Percentiles rank a stretch among this genome's conserved stretches.
These are phyloP conservation scores for Claviceps pusilla DNA, from an alignment of 2,329 filamentous ascomycete genomes.

Conservation along the genomic window DNA sequence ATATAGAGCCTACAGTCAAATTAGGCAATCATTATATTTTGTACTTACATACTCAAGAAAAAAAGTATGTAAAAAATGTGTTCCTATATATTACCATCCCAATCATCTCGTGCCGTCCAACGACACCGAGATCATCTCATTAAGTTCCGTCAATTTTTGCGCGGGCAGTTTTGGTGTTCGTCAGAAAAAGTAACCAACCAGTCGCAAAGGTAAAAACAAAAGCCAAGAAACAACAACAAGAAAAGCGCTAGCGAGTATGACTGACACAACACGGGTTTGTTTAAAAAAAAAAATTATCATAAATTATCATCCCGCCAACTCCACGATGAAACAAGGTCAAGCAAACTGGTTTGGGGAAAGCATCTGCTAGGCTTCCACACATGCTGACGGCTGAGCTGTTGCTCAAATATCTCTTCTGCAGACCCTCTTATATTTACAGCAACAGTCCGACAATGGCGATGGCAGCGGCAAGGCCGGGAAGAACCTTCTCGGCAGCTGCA, in stretches of 20 bases:
- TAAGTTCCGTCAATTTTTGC: not conserved
- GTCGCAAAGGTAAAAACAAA: not conserved
- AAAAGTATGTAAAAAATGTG: not conserved
- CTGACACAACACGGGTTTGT: not conserved
- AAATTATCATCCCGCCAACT: not conserved
- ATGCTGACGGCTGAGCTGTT: not conserved
- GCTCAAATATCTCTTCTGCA: not conserved
- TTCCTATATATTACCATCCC: constrained; percentile 1
- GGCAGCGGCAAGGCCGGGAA: constrained; percentile 5
- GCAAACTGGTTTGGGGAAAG: not conserved
- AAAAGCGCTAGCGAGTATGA: not conserved
- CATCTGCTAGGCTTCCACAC: too few species aligned
- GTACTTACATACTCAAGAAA: not conserved
- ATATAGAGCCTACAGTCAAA: too few species aligned
- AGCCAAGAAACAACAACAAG: not conserved
- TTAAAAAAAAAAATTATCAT: not conserved
- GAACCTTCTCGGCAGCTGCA: constrained; percentile 5
- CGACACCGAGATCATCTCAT: not conserved
- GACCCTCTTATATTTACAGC: constrained; percentile 5
- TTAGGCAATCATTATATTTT: too few species aligned
- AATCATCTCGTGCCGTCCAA: not conserved
- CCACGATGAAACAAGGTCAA: not conserved
- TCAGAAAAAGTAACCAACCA: not conserved
- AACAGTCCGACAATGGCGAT: constrained; percentile 9
- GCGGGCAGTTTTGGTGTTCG: not conserved